Base-by-base conservation (phyloP, 2,329 filamentous ascomycete species). In the Amauroascus verrucosus region DNA sequence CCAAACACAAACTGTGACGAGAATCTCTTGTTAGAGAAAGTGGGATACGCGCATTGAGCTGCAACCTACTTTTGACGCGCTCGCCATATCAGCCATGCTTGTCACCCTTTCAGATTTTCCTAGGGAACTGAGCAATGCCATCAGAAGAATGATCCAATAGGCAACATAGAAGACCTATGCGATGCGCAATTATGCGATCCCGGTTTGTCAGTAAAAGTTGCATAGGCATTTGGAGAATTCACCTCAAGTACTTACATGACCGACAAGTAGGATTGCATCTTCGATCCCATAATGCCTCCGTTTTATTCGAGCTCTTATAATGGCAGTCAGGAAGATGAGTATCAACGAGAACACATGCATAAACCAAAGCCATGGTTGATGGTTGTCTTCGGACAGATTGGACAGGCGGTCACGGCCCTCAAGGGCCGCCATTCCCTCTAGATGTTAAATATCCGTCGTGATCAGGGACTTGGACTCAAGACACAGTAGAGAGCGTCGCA, bases 281-380 rank as follows among this genome's bases (percentile, higher is more conserved):
- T 51, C 49, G n/a, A 33, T 33, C 11, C 38, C 49, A 51, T 51
- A 51, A n/a, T 44, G 28, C 28, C 38, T 32, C 16, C 49, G 24
- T 28, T 51, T 51, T 22, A 51, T 51, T 24, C 26, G 41, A 22
- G 38, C 40, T 51, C 49, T 22, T 13, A 53, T 20, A 26, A 38
- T 7, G 13, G 51, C 51, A 13, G 43, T 41, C 28, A 43, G 30
- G 32, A 20, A 22, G 16, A 53, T 33, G 28, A 53, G 35, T 46
- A 48, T 32, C 20, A 48, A 16, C 8, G 43, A 38, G 32, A 53
- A 53, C 26, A 53, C 18, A 41, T 53, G 51, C 32, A 32, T 30
- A 37, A 53, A 24, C 51, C 51, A 53, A 8, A 53, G 43, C 51
- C 51, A 53, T 20, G 41, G 41, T 14, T 53, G 51, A 33, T 53